phyloP scores from a whole-genome alignment of 2,329 filamentous ascomycete genomes.

The Drechslerella dactyloides region DNA sequence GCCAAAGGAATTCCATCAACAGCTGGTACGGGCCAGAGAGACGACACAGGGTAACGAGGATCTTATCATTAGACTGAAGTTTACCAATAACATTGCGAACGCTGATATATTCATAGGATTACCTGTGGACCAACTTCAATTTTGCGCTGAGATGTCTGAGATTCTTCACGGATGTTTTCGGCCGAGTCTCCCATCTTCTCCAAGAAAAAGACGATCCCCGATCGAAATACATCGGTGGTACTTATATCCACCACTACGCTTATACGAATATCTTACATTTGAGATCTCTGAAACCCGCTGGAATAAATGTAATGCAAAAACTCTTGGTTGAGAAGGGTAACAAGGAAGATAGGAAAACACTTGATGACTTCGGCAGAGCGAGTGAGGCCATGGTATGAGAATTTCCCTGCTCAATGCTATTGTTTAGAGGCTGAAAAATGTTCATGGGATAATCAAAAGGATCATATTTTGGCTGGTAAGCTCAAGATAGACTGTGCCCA shows the following conservation, averaged over 20 bases:
- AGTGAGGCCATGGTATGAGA: slow-evolving; percentile 49
- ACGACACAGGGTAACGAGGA: slow-evolving; percentile 21
- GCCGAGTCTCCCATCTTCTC: slow-evolving; percentile 13
- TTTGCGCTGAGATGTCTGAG: slow-evolving; percentile 23
- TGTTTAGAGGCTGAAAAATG: slow-evolving; percentile 1
- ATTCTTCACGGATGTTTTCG: slow-evolving; percentile 9
- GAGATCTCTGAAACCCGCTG: not conserved
- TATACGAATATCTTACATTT: slow-evolving; percentile 28
- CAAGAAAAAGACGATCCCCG: slow-evolving; percentile 6
- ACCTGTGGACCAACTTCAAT: slow-evolving; percentile 43
- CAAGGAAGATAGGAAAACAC: slow-evolving; percentile 8
- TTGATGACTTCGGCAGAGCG: slow-evolving; percentile 43
- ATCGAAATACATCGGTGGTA: slow-evolving; percentile 20
- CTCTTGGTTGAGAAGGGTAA: slow-evolving; percentile 26
- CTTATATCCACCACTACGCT: slow-evolving; percentile 31
- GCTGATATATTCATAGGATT: slow-evolving; percentile 13
- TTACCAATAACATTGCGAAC: not conserved
- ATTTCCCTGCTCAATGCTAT: not conserved
- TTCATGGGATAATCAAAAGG: slow-evolving; percentile 18
- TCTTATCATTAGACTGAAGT: not conserved
- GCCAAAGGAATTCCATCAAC: slow-evolving; percentile 33
- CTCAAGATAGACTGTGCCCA: slow-evolving; percentile 11
- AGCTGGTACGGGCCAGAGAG: slow-evolving; percentile 33
- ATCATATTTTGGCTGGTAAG: slow-evolving; percentile 51
- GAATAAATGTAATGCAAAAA: slow-evolving; percentile 28